Base-by-base conservation (phyloP, 2,329 filamentous ascomycete genomes). In the Cercospora zeae-maydis region DNA sequence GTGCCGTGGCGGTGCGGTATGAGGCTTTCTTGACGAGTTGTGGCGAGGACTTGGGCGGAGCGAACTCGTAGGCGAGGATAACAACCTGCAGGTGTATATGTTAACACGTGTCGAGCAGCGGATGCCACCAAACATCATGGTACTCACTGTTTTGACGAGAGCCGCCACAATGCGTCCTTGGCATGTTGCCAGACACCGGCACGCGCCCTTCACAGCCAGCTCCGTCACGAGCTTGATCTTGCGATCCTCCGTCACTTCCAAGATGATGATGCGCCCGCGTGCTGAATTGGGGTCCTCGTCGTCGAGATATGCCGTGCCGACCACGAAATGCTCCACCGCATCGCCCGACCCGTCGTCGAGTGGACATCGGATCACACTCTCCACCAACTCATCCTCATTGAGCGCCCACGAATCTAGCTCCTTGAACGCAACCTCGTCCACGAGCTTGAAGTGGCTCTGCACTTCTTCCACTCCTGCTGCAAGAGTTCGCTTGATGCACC, bases 351-450 rank as follows among this genome's bases (percentile, higher is more conserved):
- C 82, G 36, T 84, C 88, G 2, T 84, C 81, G 11, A 97, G 81
- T 68, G 91, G 85, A 5, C 91, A 88, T 34, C 91, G 86, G 62
- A 96, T 87, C 7, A 96, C 88, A 65, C 89, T 88, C 76, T 98
- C 95, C 3, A 97, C 86, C 51, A 98, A 79, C 76, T 99, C 95
- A 13, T 84, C 80, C 47, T 81, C 76, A 33, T 84, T 79, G 8
- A 98, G 78, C 6, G 83, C 75, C 66, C 90, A 88, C 0, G 87
- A 85, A 68, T 89, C 91, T 0, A 97, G 81, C 57, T 89, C 84
- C 64, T 90, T 86, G 75, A 98, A 96, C 16, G 91, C 81, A 34
- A 97, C 86, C 72, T 98, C 95, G 70, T 99, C 93, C 0, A 96
- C 92, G 1, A 99, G 84, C 71, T 89, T 89, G 72, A 99, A 90